phyloP scores from a whole-genome alignment of 2,329 filamentous ascomycete genomes.

The Cercospora sp. region DNA sequence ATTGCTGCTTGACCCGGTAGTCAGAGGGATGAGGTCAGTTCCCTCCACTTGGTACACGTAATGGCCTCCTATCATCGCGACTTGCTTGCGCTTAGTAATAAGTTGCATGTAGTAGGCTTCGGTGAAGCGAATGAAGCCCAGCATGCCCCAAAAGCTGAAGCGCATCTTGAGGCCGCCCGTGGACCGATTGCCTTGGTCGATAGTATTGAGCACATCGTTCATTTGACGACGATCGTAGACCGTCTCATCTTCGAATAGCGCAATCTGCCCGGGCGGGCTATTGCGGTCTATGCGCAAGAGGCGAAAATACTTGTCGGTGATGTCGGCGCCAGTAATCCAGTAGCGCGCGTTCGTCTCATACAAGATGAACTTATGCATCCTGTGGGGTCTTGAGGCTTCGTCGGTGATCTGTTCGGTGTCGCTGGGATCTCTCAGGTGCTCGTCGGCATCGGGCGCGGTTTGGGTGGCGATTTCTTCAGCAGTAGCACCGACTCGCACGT shows the following conservation, averaged over 20 bases:
- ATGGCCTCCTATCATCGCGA: conserved; percentile 93
- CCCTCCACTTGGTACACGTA: conserved; percentile 94
- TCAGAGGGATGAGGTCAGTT: conserved; percentile 86
- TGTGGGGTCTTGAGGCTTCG: conserved; percentile 29
- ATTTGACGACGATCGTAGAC: conserved; percentile 91
- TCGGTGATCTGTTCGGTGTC: conserved; percentile 22
- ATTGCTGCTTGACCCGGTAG: conserved; percentile 65
- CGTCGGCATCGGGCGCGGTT: conserved; percentile 26
- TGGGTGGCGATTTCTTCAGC: conserved; percentile 32
- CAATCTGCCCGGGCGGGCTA: conserved; percentile 73
- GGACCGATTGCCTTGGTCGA: conserved; percentile 90
- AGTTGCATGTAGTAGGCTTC: conserved; percentile 96
- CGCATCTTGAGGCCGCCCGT: conserved; percentile 87
- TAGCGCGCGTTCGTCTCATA: conserved; percentile 94
- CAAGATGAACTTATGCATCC: conserved; percentile 94
- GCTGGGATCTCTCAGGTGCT: conserved; percentile 28
- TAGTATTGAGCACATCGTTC: conserved; percentile 87
- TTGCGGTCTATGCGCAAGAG: conserved; percentile 95
- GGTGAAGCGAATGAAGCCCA: conserved; percentile 95
- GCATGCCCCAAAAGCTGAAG: conserved; percentile 86
- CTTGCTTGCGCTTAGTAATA: conserved; percentile 92
- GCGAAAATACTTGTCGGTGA: conserved; percentile 83
- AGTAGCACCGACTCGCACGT: conserved; percentile 34
- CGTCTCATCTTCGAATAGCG: conserved; percentile 89
- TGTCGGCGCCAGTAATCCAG: conserved; percentile 90